A percentile compares a stretch with the other conserved stretches of the same genome.
Conservation (phyloP, 805 yeast genomes). For the Yarrowia yakushimensis region DNA sequence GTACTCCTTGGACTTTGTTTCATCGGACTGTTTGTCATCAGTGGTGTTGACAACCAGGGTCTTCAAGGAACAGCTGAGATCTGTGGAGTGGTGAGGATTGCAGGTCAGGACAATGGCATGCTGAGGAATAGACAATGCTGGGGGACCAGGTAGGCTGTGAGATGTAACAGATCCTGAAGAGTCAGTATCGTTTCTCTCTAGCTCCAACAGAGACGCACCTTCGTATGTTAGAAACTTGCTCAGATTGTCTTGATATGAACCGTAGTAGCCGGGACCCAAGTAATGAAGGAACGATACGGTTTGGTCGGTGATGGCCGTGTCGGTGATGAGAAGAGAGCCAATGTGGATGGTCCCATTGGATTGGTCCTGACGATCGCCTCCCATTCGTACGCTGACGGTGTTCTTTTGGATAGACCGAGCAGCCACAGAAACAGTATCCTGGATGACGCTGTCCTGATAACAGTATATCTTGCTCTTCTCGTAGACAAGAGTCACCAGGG, state of each 20-base stretch:
- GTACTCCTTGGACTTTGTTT: slow-evolving; percentile 10
- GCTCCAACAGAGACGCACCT: slow-evolving; percentile 2
- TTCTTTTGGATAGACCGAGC: neutral
- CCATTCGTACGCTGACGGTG: neutral
- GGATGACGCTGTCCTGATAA: slow-evolving; percentile 6
- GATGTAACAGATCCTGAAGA: neutral
- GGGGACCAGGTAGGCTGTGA: slow-evolving; percentile 1
- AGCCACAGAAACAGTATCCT: neutral
- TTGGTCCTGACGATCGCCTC: slow-evolving; percentile 10
- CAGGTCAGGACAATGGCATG: slow-evolving; percentile 1
- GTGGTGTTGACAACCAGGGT: neutral
- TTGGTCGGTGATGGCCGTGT: slow-evolving; percentile 9
- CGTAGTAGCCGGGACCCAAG: neutral
- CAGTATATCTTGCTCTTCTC: slow-evolving; percentile 17
- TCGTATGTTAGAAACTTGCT: slow-evolving; percentile 11
- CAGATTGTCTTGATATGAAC: slow-evolving; percentile 10
- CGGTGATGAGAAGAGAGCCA: neutral
- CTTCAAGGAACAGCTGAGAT: neutral
- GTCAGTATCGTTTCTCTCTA: neutral
- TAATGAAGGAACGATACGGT: slow-evolving; percentile 8
- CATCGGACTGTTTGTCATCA: neutral
- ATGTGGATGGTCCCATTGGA: neutral
- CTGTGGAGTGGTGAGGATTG: slow-evolving; percentile 3
- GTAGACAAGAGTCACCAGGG: slow-evolving; percentile 5
- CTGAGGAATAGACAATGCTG: neutral